Evolutionary conservation across 2,329 filamentous ascomycete species (phyloP), one percentile per base, ranked within the genome.

Genomic region (Pezicula neosporulosa): DNA sequence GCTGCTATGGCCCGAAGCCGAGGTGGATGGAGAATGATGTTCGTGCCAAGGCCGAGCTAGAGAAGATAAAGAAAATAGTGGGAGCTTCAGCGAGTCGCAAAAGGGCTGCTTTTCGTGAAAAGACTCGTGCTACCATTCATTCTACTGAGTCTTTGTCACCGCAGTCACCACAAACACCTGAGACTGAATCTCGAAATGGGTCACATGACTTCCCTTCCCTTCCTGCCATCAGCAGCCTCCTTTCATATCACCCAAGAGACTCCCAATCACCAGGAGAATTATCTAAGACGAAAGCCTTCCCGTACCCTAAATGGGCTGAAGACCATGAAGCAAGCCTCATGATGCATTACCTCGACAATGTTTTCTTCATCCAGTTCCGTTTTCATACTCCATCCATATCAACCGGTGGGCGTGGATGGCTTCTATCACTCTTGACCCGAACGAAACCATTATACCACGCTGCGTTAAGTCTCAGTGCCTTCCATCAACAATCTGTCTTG

Each of bases 321-420:
- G 44, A 47, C n/a, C 44, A 48, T 39, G 56, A 62, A 44, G 50
- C 53, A 19, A 48, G 60, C 56, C 71, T 76, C 36, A 66, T 78
- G 50, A 80, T 81, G 74, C 72, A 80, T 50, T 85, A 84, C 60
- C 71, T 85, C 39, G 82, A 86, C 63, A 77, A 79, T 55, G 72
- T 84, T 21, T 78, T 85, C 54, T 81, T 81, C 1, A 79, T 82
- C 55, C 67, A 85, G 1, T 85, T 82, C 58, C 82, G 82, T 3
- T 82, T 83, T 63, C 85, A 85, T 63, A 74, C 72, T 1, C 82
- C 82, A 1, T 70, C 72, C 1, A 60, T 81, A 10, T 69, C 79
- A 2, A 70, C 77, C 46, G 77, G 79, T 16, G 82, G 81, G 10
- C 74, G 78, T 33, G 76, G 77, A 13, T 86, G 82, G 83, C 70